Percentiles rank a stretch among this genome's conserved stretches.
These are phyloP conservation scores for Geosmithia morbida DNA, from an alignment of 2,329 filamentous ascomycete genomes.

Conservation along the genomic window DNA sequence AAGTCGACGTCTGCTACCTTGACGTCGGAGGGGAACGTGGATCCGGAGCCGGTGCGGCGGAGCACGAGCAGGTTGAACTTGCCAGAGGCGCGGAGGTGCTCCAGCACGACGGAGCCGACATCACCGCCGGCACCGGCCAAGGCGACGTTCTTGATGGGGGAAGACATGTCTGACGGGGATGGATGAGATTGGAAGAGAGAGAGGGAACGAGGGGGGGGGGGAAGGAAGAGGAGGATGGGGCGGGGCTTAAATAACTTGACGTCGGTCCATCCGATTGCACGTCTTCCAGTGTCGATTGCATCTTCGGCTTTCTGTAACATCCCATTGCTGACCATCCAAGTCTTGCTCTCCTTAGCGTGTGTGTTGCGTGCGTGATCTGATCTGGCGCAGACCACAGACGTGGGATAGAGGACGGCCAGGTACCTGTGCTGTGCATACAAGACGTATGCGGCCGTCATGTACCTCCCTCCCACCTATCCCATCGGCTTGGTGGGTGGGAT, in stretches of 20 bases:
- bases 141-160: conserved; percentile 19
- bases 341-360: no score
- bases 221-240: no score
- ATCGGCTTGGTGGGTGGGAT: not conserved
- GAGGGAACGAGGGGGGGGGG: no score
- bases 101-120: conserved; percentile 16
- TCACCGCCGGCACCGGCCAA: conserved; percentile 20
- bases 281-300: no score
- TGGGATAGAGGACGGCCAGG: not conserved
- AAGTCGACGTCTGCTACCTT: conserved; percentile 21
- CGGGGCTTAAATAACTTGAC: no score
- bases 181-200: no score
- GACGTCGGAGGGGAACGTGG: conserved; percentile 13
- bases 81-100: conserved; percentile 13
- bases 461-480: not conserved
- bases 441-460: not conserved
- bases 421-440: not conserved
- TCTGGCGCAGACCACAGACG: not conserved
- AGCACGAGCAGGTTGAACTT: conserved; percentile 21
- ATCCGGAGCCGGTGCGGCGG: conserved; percentile 22
- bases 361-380: no score
- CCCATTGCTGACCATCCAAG: no score
- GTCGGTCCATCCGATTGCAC: no score
- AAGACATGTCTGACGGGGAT: conserved; percentile 14
- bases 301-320: no score